Evolutionary conservation across 129 eudicot species (phyloP), one percentile per base, ranked within the genome.

Genomic region (Centrapalus pauciflorus): DNA sequence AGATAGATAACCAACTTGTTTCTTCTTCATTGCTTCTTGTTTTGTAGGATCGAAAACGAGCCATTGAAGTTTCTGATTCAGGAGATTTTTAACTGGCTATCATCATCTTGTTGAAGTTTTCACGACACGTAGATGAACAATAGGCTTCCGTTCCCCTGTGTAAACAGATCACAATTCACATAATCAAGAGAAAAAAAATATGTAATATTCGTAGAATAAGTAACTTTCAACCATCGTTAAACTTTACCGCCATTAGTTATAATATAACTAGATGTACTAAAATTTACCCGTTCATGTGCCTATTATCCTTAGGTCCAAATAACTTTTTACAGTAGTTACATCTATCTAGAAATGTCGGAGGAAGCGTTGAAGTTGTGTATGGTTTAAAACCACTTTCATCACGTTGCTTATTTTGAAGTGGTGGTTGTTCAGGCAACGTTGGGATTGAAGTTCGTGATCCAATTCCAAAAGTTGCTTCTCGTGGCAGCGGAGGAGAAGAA

Each of bases 241-340:
- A n/a, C n/a, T n/a, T n/a, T n/a, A n/a, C n/a, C n/a, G n/a, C n/a
- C n/a, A n/a, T n/a, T 35, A 11, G 14, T 24, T 24, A 55, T 14
- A 3, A n/a, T n/a, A n/a, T n/a, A n/a, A n/a, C n/a, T n/a, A n/a
- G n/a, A n/a, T n/a, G n/a, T n/a, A n/a, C n/a, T n/a, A n/a, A 54
- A 54, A 27, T 28, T 19, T 64, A 65, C 70, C 70, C 70, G 3
- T 65, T 65, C 70, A 65, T 65, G 41, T 45, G 46, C 17, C 41
- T 34, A 28, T 65, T 20, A 14, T 19, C 38, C 8, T 46, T 4
- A 0, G 57, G 57, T 28, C 41, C 27, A 29, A 65, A 45, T 17
- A 13, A 16, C 28, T 16, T 46, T 14, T 32, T 27, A 46, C 58
- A 65, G n/a, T 27, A 65, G 56, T 65, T 48, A 49, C 70, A 65